Conservation (phyloP, 345 rosid species). For the Brassica cretica region DNA sequence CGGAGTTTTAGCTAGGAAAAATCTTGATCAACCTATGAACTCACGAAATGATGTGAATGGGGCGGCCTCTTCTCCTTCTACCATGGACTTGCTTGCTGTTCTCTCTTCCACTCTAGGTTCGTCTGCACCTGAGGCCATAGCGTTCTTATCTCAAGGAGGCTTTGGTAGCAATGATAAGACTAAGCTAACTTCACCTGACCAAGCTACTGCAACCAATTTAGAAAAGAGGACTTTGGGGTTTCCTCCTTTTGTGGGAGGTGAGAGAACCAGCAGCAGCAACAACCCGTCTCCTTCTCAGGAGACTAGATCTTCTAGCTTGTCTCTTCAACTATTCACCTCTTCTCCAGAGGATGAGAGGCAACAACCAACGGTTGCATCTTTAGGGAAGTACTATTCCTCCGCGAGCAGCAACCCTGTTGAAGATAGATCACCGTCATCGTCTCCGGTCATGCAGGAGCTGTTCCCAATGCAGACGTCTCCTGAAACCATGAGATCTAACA, state of each 20-base stretch:
- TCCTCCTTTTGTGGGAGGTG: slow-evolving; percentile 51
- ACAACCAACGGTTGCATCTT: slow-evolving; percentile 64
- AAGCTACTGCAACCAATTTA: slow-evolving; percentile 33
- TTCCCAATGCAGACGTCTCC: slow-evolving; percentile 68
- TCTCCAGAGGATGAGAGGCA: slow-evolving; percentile 68
- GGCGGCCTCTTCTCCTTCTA: slow-evolving; percentile 52
- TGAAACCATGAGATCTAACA: slow-evolving; percentile 50
- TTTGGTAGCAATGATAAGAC: slow-evolving; percentile 54
- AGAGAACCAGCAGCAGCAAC: slow-evolving; percentile 58
- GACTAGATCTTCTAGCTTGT: slow-evolving; percentile 54
- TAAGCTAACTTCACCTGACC: slow-evolving; percentile 46
- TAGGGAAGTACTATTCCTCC: slow-evolving; percentile 81
- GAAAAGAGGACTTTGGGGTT: slow-evolving; percentile 51
- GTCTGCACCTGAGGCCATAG: slow-evolving; percentile 58
- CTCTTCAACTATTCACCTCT: slow-evolving; percentile 72
- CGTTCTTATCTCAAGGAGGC: slow-evolving; percentile 54
- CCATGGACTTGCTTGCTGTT: slow-evolving; percentile 71
- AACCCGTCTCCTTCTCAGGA: slow-evolving; percentile 65
- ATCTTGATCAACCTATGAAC: slow-evolving; percentile 44
- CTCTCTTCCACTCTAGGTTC: slow-evolving; percentile 68
- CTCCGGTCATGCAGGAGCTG: slow-evolving; percentile 68
- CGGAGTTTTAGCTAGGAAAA: slow-evolving; percentile 47
- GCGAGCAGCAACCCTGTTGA: slow-evolving; percentile 87
- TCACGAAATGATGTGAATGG: slow-evolving; percentile 44
- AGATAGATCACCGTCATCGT: slow-evolving; percentile 74